These are phyloP conservation scores for Microcos paniculata DNA, from an alignment of 345 rosid species.

Conservation along the genomic window DNA sequence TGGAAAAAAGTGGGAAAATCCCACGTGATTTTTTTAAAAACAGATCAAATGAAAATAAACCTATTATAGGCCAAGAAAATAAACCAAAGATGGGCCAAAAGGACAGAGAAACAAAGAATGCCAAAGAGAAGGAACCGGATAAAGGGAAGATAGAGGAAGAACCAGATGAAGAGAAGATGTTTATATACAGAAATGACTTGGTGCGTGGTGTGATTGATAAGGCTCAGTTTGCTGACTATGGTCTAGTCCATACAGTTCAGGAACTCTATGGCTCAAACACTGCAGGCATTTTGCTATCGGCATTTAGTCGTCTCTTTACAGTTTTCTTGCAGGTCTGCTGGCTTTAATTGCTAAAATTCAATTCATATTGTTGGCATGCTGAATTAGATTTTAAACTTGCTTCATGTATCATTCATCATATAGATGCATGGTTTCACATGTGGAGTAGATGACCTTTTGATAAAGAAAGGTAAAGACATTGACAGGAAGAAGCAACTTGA, in stretches of 20 bases:
- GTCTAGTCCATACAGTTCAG: conserved; percentile 91
- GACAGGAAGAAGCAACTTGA: conserved; percentile 75
- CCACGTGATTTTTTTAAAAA: conserved; percentile 71
- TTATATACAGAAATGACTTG: conserved; percentile 62
- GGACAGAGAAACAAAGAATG: not conserved
- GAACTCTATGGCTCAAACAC: conserved; percentile 89
- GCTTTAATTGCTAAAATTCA: conserved; percentile 10
- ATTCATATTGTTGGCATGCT: not conserved
- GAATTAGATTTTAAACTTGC: conserved; percentile 22
- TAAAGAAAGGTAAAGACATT: conserved; percentile 59
- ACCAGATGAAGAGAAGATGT: conserved; percentile 69
- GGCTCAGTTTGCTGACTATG: conserved; percentile 96
- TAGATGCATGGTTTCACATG: conserved; percentile 98
- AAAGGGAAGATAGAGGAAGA: conserved; percentile 23
- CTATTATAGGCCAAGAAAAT: conserved; percentile 5
- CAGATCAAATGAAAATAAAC: conserved; percentile 30
- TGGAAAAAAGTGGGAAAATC: conserved; percentile 74
- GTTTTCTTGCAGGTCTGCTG: conserved; percentile 78
- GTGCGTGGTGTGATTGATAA: conserved; percentile 95
- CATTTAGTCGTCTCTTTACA: conserved; percentile 85
- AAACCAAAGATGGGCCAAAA: conserved; percentile 2
- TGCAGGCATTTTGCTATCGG: conserved; percentile 86
- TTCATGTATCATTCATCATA: conserved; percentile 28
- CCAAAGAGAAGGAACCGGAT: not conserved
- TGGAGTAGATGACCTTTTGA: conserved; percentile 94